phyloP scores from a whole-genome alignment of 2,329 filamentous ascomycete species.

The Geosmithia morbida region DNA sequence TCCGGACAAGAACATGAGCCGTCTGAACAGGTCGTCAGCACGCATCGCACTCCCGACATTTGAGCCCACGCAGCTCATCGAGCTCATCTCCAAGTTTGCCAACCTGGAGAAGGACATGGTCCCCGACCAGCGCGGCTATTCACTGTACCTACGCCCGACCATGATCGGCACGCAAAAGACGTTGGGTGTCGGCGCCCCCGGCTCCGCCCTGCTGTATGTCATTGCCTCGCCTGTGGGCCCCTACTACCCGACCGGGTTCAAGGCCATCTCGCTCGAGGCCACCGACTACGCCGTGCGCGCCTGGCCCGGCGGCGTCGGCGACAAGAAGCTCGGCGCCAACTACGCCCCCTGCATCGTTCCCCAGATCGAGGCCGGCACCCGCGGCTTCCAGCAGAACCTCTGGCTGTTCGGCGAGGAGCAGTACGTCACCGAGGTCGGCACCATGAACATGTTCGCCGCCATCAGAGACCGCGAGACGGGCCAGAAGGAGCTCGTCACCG shows the following conservation, averaged over 20 bases:
- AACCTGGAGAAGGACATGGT: slow-evolving; percentile 82
- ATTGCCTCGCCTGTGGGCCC: slow-evolving; percentile 95
- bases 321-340: slow-evolving; percentile 98
- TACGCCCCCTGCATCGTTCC: slow-evolving; percentile 99
- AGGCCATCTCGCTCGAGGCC: slow-evolving; percentile 87
- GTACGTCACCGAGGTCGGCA: slow-evolving; percentile 92
- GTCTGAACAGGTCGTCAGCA: slow-evolving; percentile 79
- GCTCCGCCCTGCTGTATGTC: slow-evolving; percentile 81
- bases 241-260: slow-evolving; percentile 98
- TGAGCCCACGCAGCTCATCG: slow-evolving; percentile 56
- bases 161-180: slow-evolving; percentile 96
- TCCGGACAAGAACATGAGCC: slow-evolving; percentile 90
- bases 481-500: slow-evolving; percentile 85
- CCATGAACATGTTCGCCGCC: slow-evolving; percentile 95
- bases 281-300: slow-evolving; percentile 94
- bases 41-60: slow-evolving; percentile 91
- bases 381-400: slow-evolving; percentile 94
- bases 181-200: slow-evolving; percentile 82
- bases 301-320: slow-evolving; percentile 93
- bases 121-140: slow-evolving; percentile 75
- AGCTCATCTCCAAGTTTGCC: slow-evolving; percentile 68
- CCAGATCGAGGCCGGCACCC: slow-evolving; percentile 77
- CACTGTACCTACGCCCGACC: slow-evolving; percentile 86
- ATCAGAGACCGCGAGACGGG: slow-evolving; percentile 77
- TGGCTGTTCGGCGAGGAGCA: slow-evolving; percentile 96